Base-by-base conservation (phyloP, 495 filamentous ascomycete genomes). In the Daldinia grandis region DNA sequence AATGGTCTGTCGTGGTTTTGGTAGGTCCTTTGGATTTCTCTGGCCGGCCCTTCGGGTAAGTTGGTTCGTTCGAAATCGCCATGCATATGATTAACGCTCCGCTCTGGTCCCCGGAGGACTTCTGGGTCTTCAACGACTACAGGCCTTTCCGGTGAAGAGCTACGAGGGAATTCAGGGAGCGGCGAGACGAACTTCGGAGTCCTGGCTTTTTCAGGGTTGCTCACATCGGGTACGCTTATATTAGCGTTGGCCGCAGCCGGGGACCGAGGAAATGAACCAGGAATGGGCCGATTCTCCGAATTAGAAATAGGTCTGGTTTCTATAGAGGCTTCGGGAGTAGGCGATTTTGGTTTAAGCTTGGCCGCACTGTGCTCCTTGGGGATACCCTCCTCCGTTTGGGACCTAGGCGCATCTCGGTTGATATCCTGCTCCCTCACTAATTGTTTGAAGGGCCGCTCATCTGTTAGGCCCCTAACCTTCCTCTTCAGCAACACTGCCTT, bases 231-330 rank as follows among this genome's bases (percentile, higher is more conserved):
- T 19, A 1, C 33, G 38, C 3, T 57, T 47, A 37, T 15, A 10
- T 53, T 28, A 47, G 50, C 6, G 5, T 33, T 47, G 12, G 38
- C 63, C 6, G 55, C 35, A 8, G 55, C 50, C 12, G 73, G 73
- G 19, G 73, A 74, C 40, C 30, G 55, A 50, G 73, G 70, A 35
- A 51, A 68, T 47, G 64, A 66, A 25, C 68, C 55, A 14, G 68
- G 54, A 24, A 66, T 56, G 1, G 42, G 58, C 5, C 30, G 50
- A 2, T 12, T 47, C 42, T 61, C 57, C 17, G 44, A 53, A n/a
- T 58, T 50, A 24, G 50, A 62, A 5, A n/a, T 1, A 35, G 55
- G 42, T 21, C 27, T 60, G 15, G n/a, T 33, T 57, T 51, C 51
- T 24, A 6, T 4, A 38, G 47, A 27, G 12, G 3, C 10, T 8